Base-by-base conservation (phyloP, 176 grass and related monocot genomes). In the Oropetium thomaeum region DNA sequence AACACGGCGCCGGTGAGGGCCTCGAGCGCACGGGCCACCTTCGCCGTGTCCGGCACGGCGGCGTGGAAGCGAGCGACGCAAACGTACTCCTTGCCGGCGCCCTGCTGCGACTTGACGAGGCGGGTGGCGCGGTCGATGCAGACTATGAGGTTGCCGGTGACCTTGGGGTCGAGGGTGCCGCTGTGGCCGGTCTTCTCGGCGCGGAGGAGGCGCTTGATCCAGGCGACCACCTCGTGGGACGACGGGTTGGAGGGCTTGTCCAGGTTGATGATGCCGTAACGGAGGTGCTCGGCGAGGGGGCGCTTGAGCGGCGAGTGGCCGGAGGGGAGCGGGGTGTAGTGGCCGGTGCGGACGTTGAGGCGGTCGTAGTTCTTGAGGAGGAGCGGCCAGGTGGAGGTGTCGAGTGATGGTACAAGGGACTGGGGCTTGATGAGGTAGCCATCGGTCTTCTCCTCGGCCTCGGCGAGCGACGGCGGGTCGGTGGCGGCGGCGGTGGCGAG, bases 221-320 rank as follows among this genome's bases (percentile, higher is more conserved):
- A 93, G 5, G 94, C 90, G 9, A 93, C 94, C 20, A 97, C 94
- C 88, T 97, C 94, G 49, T 97, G 94, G 34, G 94, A 97, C n/a
- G 94, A 97, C 3, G 94, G 90, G 64, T 97, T 97, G 32, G 94
- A 97, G 1, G 94, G 94, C 71, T 93, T 97, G 69, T 97, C 94
- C 61, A 97, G 90, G 80, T 93, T 97, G 78, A 97, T 77, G 69
- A 97, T 13, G 8, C 88, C 94, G 52, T 97, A 97, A 55, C 91
- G 90, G 35, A 97, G 83, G 81, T 91, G 65, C 62, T 93, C 94
- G n/a, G 81, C 74, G 49, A 93, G 67, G 49, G 94, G 94, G 10
- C 90, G 87, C 77, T 93, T 97, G 8, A 97, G 80, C 20, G 90
- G 85, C 15, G 93, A 97, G 81, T 97, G 88, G 20, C 83, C 85